A percentile compares a stretch with the other conserved stretches of the same genome.
Evolutionary conservation across 2,329 filamentous ascomycete species (phyloP).

Genomic region (Colletotrichum horii): DNA sequence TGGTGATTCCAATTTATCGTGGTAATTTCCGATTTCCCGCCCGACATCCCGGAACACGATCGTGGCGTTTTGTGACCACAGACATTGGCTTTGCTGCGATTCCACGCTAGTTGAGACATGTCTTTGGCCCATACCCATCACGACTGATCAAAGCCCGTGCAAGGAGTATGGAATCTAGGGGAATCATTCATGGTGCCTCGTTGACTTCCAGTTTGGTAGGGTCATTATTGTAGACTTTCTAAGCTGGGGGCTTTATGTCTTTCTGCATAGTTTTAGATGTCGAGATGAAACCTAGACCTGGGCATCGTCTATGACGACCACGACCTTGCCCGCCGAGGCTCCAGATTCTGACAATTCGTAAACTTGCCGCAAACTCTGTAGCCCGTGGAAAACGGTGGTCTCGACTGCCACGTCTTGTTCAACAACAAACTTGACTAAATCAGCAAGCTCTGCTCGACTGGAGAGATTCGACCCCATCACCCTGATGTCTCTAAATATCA

Average conservation of each 20-base stretch:
- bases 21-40: not conserved
- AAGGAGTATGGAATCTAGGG: accelerated
- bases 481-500: slow-evolving; percentile 59
- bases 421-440: slow-evolving; percentile 52
- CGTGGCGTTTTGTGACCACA: not conserved
- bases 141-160: not conserved
- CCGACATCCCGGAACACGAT: not conserved
- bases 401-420: slow-evolving; percentile 52
- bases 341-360: slow-evolving; percentile 54
- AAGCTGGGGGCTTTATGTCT: not conserved
- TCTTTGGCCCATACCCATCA: not conserved
- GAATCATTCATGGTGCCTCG: not conserved
- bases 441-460: slow-evolving; percentile 45
- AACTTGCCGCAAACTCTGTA: slow-evolving; percentile 56
- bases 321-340: slow-evolving; percentile 59
- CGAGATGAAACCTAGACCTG: slow-evolving; percentile 27
- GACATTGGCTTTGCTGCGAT: accelerated
- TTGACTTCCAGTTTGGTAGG: too few relatives aligned
- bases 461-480: slow-evolving; percentile 52
- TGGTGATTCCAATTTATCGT: not conserved
- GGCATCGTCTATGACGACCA: slow-evolving; percentile 56
- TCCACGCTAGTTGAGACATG: not conserved
- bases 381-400: slow-evolving; percentile 56
- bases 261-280: accelerated
- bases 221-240: not conserved